Base-by-base conservation (phyloP, 495 filamentous ascomycete species). In the Antarctomyces pellizariae region DNA sequence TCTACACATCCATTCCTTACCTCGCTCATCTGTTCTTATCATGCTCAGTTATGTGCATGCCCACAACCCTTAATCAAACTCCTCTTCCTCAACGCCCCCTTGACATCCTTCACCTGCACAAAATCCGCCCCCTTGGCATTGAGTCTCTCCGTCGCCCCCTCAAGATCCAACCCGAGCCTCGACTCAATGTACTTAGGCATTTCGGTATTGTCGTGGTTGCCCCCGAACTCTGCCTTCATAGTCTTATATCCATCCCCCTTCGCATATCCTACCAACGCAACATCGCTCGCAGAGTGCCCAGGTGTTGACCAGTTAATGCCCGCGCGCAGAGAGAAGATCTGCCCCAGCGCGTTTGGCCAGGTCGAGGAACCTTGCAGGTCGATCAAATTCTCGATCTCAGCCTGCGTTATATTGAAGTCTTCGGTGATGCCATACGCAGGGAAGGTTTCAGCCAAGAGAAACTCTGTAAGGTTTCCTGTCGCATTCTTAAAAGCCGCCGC, bases 281-380 rank as follows among this genome's bases (percentile, higher is more conserved):
- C 42, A 38, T 48, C 45, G 21, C 34, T 35, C 23, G 29, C 45
- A 9, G 35, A 43, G 18, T 48, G 45, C 6, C 45, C 45, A 9
- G 22, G 22, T 5, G 39, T 48, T 6, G 38, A 26, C 42, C 45
- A 48, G 24, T 41, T 36, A 11, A 40, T 31, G 3, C 42, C 32
- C 3, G 45, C 34, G 8, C 38, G 29, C 22, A 30, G 30, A 5
- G 22, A 29, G 4, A 48, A 16, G n/a, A 40, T 33, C 24, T 26
- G 17, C 0, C 28, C 31, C 3, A 45, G 37, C 8, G 26, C 21
- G 9, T 22, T 18, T 4, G 19, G 26, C 24, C 24, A 24, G 7
- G 24, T 25, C 22, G n/a, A 10, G n/a, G n/a, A 10, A 23, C 21
- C 21, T 12, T 33, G 36, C 8, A 36, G 28, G 5, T 28, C 35